phyloP scores from a whole-genome alignment of 2,329 filamentous ascomycete species.

The Phoma sp. region DNA sequence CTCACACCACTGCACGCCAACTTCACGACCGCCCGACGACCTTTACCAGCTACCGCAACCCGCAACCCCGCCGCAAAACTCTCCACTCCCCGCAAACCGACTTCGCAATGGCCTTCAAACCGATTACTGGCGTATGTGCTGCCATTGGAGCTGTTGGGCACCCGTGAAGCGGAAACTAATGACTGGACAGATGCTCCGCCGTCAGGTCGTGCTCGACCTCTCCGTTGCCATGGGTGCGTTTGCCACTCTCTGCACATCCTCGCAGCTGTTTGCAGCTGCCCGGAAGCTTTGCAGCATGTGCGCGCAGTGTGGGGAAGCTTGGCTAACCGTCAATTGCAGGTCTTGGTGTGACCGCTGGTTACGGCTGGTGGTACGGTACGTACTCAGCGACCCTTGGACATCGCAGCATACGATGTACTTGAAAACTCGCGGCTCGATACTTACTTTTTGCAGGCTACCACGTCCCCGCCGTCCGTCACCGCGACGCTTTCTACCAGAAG shows the following conservation, averaged over 20 bases:
- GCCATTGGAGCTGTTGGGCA: conserved; percentile 39
- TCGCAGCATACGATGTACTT: not conserved
- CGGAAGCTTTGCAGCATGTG: conserved; percentile 11
- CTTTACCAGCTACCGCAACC: conserved; percentile 39
- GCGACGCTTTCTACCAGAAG: conserved; percentile 69
- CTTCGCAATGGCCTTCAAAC: conserved; percentile 55
- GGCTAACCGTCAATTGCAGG: conserved; percentile 53
- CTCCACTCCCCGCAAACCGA: conserved; percentile 35
- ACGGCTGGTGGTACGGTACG: conserved; percentile 72
- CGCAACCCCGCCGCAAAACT: conserved; percentile 38
- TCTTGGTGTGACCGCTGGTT: conserved; percentile 68
- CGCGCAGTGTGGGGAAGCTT: conserved; percentile 20
- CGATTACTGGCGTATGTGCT: conserved; percentile 59
- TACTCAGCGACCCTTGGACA: conserved; percentile 30
- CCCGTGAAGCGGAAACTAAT: conserved; percentile 33
- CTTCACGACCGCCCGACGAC: conserved; percentile 36
- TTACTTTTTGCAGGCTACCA: conserved; percentile 63
- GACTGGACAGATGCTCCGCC: conserved; percentile 67
- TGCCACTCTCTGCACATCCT: not conserved
- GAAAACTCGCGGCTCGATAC: not conserved
- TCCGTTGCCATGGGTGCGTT: conserved; percentile 70
- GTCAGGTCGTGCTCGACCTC: conserved; percentile 70
- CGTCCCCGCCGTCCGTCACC: conserved; percentile 68
- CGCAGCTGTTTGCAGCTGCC: not conserved
- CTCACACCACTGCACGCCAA: conserved; percentile 39